These are phyloP conservation scores for Collybiopsis luxurians DNA, from an alignment of 768 basidiomycete genomes.

Conservation along the genomic window DNA sequence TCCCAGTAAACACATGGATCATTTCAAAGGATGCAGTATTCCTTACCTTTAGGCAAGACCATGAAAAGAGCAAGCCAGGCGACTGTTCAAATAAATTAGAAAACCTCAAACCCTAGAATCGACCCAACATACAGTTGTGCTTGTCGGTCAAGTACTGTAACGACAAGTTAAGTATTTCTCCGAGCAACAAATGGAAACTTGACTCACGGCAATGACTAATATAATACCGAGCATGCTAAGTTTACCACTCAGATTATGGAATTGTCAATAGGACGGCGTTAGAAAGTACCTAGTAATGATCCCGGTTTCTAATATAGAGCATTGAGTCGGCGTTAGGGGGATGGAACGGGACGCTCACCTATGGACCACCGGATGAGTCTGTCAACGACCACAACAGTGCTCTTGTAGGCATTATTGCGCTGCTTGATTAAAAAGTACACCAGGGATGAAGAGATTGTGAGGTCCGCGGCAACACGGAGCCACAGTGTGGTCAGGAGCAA, in stretches of 20 bases:
- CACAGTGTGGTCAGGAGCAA: background rate
- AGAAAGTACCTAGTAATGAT: background rate
- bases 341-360: background rate
- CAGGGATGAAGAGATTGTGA: conserved; percentile 1
- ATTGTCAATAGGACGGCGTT: background rate
- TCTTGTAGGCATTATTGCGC: conserved; percentile 2
- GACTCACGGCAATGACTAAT: background rate
- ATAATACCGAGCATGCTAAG: conserved; percentile 6
- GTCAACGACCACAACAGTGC: conserved; percentile 2
- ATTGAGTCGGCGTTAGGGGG: background rate
- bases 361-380: conserved; percentile 1
- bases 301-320: conserved; percentile 1
- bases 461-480: conserved; percentile 4
- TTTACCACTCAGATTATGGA: too few species aligned
- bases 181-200: background rate
- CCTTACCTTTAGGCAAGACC: conserved; percentile 4
- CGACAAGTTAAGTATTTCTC: background rate
- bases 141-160: conserved; percentile 1
- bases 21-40: background rate
- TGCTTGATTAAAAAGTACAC: background rate
- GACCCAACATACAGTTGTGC: background rate
- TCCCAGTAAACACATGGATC: background rate
- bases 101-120: background rate
- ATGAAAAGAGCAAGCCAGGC: conserved; percentile 8
- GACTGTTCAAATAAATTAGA: background rate